Evolutionary conservation across 495 filamentous ascomycete genomes (phyloP).

Genomic region (Penicillium arizonense): DNA sequence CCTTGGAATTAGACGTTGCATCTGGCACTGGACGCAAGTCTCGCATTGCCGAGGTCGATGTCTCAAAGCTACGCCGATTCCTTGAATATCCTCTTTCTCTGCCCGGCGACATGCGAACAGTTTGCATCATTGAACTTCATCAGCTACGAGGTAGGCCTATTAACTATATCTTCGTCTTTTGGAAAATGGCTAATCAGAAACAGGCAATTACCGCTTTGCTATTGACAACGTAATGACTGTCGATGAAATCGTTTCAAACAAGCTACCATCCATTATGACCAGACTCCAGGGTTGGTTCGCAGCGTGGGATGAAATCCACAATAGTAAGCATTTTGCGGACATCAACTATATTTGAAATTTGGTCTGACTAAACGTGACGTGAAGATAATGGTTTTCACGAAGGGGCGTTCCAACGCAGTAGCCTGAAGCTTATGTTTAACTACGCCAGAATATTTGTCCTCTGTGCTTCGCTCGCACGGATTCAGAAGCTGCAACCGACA

Average conservation of each 20-base stretch:
- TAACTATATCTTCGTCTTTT: background rate
- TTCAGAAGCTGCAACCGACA: conserved; percentile 37
- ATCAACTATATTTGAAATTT: background rate
- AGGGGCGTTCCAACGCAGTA: conserved; percentile 42
- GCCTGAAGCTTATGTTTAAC: conserved; percentile 38
- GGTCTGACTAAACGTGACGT: background rate
- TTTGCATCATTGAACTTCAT: conserved; percentile 43
- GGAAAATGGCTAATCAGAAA: background rate
- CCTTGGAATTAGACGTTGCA: conserved; percentile 41
- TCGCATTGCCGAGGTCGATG: conserved; percentile 39
- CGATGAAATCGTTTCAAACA: conserved; percentile 27
- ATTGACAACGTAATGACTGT: conserved; percentile 32
- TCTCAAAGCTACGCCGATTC: conserved; percentile 37
- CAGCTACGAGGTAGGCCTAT: conserved; percentile 33
- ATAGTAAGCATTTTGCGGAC: conserved; percentile 23
- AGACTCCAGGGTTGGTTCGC: conserved; percentile 41
- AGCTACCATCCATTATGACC: conserved; percentile 37
- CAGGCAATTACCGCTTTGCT: conserved; percentile 32
- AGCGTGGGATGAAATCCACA: conserved; percentile 44
- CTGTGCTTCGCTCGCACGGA: conserved; percentile 37
- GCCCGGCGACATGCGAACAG: conserved; percentile 42
- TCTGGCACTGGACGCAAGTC: conserved; percentile 45
- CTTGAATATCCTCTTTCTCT: conserved; percentile 43
- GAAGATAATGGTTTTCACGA: conserved; percentile 41
- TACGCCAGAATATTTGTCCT: conserved; percentile 41